Evolutionary conservation across 2,329 filamentous ascomycete genomes (phyloP), one percentile per base, ranked within the genome.

Genomic region (Sordariomycetes sp.): DNA sequence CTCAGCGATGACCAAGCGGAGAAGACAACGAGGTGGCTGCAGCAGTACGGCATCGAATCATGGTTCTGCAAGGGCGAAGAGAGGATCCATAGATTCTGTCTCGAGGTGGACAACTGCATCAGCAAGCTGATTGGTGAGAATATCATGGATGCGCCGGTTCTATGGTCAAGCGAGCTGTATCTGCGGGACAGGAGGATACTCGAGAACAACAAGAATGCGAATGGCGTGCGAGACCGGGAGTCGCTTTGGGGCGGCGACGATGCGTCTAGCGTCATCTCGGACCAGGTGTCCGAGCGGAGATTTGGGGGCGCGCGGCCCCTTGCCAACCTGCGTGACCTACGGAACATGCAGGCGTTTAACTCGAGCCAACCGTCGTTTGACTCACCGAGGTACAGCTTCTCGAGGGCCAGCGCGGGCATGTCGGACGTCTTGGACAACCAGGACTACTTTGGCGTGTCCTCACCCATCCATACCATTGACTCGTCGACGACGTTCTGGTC

Each of bases 1-100:
- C 78, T 99, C 13, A 91, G 89, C n/a, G 92, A 97, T 66, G 90
- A 96, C 57, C 94, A 97, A 68, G 86, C 91, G 0, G 89, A 95
- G 55, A 84, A 90, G 62, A 96, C 90, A 0, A 75, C 80, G 22
- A 82, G 84, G 58, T 99, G 92, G 90, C 76, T 97, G 56, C 83
- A 87, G 54, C 83, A 87, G 62, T 86, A 85, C 61, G 84, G 84
- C 15, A 86, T 97, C 35, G 90, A 95, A 67, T 96, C 96, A 65
- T 36, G 42, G 52, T 92, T 97, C 63, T 99, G 94, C 71, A 86
- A 85, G 63, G 94, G 92, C 6, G 94, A 99, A 68, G 94, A 99
- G 70, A 78, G 94, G 55, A 92, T 99, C 39, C 94, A 97, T 67
- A 84, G 91, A 12, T 94, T 99, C 69, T 94, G 87, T 66, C 87